Evolutionary conservation across 495 filamentous ascomycete species (phyloP).

Genomic region (Cudoniella acicularis): DNA sequence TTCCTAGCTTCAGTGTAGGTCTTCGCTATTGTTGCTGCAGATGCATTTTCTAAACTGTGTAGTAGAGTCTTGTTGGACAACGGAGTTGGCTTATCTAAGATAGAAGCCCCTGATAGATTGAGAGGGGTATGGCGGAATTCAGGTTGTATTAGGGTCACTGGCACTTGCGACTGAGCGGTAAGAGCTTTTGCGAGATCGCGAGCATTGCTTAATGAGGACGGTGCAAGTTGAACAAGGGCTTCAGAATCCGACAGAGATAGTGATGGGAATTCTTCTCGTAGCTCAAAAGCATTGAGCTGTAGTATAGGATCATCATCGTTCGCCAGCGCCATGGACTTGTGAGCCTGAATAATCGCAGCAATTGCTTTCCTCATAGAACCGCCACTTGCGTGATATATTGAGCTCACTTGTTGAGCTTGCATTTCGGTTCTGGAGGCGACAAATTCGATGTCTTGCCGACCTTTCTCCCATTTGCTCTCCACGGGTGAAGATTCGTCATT

Average conservation of each 20-base stretch:
- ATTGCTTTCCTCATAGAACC: conserved; percentile 57
- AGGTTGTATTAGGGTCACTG: conserved; percentile 28
- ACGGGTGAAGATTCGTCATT: conserved; percentile 6
- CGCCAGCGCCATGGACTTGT: conserved; percentile 27
- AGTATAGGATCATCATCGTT: conserved; percentile 37
- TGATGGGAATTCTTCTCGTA: conserved; percentile 48
- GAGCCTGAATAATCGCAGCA: conserved; percentile 40
- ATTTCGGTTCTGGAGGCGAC: conserved; percentile 48
- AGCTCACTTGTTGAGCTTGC: conserved; percentile 47
- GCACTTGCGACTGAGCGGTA: not conserved
- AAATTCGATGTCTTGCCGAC: conserved; percentile 55
- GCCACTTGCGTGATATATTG: conserved; percentile 58
- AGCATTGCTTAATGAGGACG: conserved; percentile 51
- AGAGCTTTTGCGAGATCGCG: conserved; percentile 55
- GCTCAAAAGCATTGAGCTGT: conserved; percentile 46
- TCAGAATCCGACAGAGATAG: conserved; percentile 40
- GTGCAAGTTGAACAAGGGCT: conserved; percentile 51
- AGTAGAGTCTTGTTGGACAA: not conserved
- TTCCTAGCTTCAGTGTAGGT: conserved; percentile 23
- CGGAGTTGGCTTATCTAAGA: not conserved
- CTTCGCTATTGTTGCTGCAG: conserved; percentile 10
- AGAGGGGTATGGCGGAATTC: conserved; percentile 36
- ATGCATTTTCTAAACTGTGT: conserved; percentile 2
- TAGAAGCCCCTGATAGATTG: conserved; percentile 6
- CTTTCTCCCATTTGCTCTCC: conserved; percentile 54